A percentile compares a stretch with the other conserved stretches of the same genome.
phyloP scores from a whole-genome alignment of 108 stramenopile genomes.

The Schizochytrium sp. region DNA sequence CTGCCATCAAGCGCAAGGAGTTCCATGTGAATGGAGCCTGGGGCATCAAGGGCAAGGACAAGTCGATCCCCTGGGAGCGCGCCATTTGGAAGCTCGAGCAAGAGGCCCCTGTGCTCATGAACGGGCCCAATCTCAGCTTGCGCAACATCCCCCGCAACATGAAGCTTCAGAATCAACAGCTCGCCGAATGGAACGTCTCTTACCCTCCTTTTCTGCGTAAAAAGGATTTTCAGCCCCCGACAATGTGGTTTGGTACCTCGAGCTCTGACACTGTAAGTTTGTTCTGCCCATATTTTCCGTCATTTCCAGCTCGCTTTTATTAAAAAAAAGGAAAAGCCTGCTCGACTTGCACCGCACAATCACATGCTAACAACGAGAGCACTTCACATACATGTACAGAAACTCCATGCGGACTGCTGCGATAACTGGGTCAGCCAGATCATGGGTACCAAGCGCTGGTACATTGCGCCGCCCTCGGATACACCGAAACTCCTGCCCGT shows the following conservation, averaged over 20 bases:
- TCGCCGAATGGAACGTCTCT: not conserved
- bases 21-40: not conserved
- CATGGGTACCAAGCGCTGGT: not conserved
- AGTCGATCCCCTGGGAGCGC: not conserved
- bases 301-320: too few relatives aligned
- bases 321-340: too few relatives aligned
- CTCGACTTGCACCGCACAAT: too few relatives aligned
- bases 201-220: not conserved
- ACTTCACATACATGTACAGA: not conserved
- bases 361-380: not conserved
- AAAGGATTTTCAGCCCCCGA: not conserved
- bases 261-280: not conserved
- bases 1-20: not conserved
- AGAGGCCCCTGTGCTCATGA: not conserved
- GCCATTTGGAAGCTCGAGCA: not conserved
- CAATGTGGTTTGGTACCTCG: constrained; percentile 1
- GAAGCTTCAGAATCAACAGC: not conserved
- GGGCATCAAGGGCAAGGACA: not conserved
- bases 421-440: not conserved
- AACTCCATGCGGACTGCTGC: not conserved
- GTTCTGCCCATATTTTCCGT: not conserved
- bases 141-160: not conserved
- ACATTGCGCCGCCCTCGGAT: not conserved
- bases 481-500: not conserved
- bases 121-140: not conserved